Base-by-base conservation (phyloP, 768 basidiomycete genomes). In the Mycena epipterygia region DNA sequence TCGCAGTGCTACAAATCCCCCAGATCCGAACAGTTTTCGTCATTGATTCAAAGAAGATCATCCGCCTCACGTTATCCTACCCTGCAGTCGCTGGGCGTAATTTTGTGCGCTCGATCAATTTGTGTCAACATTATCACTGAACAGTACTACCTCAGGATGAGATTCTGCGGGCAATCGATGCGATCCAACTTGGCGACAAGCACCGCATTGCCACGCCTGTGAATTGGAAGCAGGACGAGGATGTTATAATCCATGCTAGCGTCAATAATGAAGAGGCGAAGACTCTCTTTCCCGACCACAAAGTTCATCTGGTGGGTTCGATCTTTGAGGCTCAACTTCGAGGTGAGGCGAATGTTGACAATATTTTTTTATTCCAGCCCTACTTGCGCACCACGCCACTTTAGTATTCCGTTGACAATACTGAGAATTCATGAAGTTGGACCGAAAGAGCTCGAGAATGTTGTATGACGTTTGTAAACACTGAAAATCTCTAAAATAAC, bases 51-150 rank as follows among this genome's bases (percentile, higher is more conserved):
- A 95, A 95, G 84, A 96, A 98, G 85, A 88, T 90, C 76, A 98
- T 99, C 79, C 94, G 97, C 71, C 84, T 98, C 76, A 94, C 90
- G 21, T 76, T 99, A 73, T 84, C 95, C 29, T 99, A 99, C 86
- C 98, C 98, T 67, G 97, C 97, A 56, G 92, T 95, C 16, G 96
- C 97, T 76, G 98, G 97, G 48, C 93, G 96, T 77, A 97, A 96
- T 88, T 97, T 98, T 79, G 75, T 76, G 29, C 39, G 75, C 61
- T n/a, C 16, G 35, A 21, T 49, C 5, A 21, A 23, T 17, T 23
- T 29, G n/a, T n/a, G n/a, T 8, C 48, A 33, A 16, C 3, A 46
- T 35, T 19, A 19, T 12, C 33, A n/a, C 17, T 11, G 17, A 32
- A 17, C 13, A 3, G n/a, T n/a, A n/a, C n/a, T n/a, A n/a, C n/a